A percentile compares a stretch with the other conserved stretches of the same genome.
These are phyloP conservation scores for Jamesozyma rosinii DNA, from an alignment of 805 yeast species.

Conservation along the genomic window DNA sequence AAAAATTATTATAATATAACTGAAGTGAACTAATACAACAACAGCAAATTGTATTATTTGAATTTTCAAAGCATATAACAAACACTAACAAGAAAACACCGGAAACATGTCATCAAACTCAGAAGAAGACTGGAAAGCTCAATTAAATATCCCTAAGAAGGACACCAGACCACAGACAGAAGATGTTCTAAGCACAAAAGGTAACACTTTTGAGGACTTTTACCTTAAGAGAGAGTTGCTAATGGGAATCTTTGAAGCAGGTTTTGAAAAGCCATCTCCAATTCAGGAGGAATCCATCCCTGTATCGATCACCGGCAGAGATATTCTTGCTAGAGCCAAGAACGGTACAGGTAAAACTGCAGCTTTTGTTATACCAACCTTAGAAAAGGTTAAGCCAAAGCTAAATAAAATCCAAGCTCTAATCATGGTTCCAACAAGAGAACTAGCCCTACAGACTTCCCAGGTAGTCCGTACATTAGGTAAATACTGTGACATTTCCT, in stretches of 20 bases:
- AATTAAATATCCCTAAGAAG: slow-evolving; percentile 66
- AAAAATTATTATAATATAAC: background rate
- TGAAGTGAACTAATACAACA: background rate
- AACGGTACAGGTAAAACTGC: slow-evolving; percentile 99
- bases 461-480: slow-evolving; percentile 95
- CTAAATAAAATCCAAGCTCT: slow-evolving; percentile 79
- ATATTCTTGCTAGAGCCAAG: slow-evolving; percentile 92
- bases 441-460: slow-evolving; percentile 92
- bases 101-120: background rate
- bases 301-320: slow-evolving; percentile 89
- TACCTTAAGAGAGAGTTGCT: slow-evolving; percentile 82
- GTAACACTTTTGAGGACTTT: slow-evolving; percentile 85
- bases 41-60: background rate
- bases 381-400: slow-evolving; percentile 82
- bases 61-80: background rate
- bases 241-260: slow-evolving; percentile 98
- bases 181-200: slow-evolving; percentile 86
- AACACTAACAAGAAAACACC: background rate
- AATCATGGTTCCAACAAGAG: slow-evolving; percentile 94
- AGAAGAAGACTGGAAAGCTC: slow-evolving; percentile 57
- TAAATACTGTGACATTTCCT: slow-evolving; percentile 81
- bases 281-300: slow-evolving; percentile 97
- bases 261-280: slow-evolving; percentile 96
- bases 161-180: slow-evolving; percentile 96
- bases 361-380: slow-evolving; percentile 87